Conservation (phyloP, 495 filamentous ascomycete genomes). For the Evernia prunastri region DNA sequence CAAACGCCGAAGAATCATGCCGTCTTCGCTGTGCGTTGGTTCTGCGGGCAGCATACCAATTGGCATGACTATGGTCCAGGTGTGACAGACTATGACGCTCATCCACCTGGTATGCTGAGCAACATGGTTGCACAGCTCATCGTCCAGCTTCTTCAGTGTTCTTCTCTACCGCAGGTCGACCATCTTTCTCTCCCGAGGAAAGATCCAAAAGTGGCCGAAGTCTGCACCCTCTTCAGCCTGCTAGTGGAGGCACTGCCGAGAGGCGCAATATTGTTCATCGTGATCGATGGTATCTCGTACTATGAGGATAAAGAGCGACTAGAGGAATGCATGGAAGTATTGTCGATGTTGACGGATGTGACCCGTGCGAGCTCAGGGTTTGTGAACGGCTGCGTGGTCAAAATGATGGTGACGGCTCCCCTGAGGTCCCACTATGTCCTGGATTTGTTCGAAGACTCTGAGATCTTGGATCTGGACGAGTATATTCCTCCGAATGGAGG, state of each 20-base stretch:
- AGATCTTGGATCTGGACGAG: constrained; percentile 2
- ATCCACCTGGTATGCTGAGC: constrained; percentile 10
- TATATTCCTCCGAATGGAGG: constrained; percentile 4
- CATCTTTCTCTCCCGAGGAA: background rate
- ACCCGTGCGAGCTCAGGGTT: background rate
- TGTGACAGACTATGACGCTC: constrained; percentile 7
- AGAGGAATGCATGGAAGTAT: background rate
- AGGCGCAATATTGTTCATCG: background rate
- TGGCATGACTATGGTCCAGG: background rate
- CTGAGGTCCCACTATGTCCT: background rate
- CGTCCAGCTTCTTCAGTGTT: constrained; percentile 1
- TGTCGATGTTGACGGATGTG: background rate
- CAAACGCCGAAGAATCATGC: background rate
- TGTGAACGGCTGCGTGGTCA: background rate
- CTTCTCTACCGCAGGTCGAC: background rate
- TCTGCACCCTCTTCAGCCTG: background rate
- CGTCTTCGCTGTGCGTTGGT: background rate
- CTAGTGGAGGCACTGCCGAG: background rate
- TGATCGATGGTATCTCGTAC: constrained; percentile 12
- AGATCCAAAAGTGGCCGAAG: background rate
- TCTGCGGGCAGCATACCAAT: constrained; percentile 1
- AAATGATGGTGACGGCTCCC: background rate
- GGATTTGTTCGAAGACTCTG: background rate
- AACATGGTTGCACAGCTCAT: constrained; percentile 10
- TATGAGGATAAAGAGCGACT: constrained; percentile 8